Conservation (phyloP, 169 alveolate species). For the Eimeria sp. region DNA sequence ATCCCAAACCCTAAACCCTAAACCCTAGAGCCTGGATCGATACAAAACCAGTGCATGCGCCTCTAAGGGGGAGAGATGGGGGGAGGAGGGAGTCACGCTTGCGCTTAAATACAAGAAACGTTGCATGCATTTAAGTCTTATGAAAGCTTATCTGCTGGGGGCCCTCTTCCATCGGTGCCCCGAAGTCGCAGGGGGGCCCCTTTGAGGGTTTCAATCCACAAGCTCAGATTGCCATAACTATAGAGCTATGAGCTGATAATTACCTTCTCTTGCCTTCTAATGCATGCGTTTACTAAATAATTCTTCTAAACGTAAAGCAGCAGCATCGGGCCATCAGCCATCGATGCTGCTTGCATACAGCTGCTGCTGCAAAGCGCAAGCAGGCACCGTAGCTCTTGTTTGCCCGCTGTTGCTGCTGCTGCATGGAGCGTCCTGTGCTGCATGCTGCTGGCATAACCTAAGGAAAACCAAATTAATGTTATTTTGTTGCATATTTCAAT, state of each 20-base stretch:
- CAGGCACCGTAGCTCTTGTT: background rate
- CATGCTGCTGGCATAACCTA: background rate
- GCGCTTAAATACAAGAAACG: background rate
- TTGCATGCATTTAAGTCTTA: no score
- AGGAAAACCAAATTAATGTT: background rate
- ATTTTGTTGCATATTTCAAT: background rate
- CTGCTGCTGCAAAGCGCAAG: background rate
- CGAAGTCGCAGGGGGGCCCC: background rate
- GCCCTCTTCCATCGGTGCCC: no score
- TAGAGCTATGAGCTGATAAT: background rate
- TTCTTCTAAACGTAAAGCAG: background rate
- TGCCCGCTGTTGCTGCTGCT: background rate
- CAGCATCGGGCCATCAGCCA: background rate
- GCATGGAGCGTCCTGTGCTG: background rate
- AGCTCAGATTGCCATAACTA: background rate
- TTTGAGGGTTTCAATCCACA: background rate
- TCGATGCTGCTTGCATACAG: background rate
- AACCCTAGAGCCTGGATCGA: background rate
- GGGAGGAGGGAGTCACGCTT: background rate
- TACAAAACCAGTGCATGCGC: background rate
- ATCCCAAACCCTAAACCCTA: constrained; percentile 43
- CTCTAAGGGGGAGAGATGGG: background rate
- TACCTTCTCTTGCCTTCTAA: background rate
- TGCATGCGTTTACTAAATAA: background rate
- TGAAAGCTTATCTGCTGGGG: no score